Conservation (phyloP, 2,329 filamentous ascomycete species). For the Aspergillus fischeri region DNA sequence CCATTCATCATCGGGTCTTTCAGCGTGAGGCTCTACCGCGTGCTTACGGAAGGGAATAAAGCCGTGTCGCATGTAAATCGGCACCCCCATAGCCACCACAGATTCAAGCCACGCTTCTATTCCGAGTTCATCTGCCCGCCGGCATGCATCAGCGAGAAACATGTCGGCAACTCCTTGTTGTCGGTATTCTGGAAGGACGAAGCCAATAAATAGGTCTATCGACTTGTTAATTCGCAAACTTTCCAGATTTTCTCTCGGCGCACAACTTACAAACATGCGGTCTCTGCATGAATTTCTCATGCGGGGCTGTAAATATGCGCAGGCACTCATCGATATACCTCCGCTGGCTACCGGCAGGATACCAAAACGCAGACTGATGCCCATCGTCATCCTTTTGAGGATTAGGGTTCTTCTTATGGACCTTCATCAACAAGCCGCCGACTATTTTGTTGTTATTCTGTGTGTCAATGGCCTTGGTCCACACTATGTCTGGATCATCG, state of each 20-base stretch:
- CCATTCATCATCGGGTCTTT: background rate
- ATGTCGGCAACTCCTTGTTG: background rate
- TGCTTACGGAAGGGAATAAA: slow-evolving; percentile 1
- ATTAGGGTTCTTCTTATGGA: background rate
- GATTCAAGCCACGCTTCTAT: slow-evolving; percentile 2
- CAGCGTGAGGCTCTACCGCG: background rate
- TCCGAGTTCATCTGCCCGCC: slow-evolving; percentile 1
- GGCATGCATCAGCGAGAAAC: background rate
- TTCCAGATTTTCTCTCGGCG: too few species aligned
- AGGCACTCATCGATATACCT: slow-evolving; percentile 1
- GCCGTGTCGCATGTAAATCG: background rate
- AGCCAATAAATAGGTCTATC: slow-evolving; percentile 1
- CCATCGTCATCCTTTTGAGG: too few species aligned
- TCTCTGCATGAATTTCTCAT: background rate
- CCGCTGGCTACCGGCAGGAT: slow-evolving; percentile 1
- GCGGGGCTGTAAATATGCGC: background rate
- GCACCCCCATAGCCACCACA: background rate
- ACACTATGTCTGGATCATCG: slow-evolving; percentile 2
- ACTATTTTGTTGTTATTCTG: background rate
- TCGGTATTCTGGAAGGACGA: slow-evolving; percentile 1
- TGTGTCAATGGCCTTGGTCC: background rate
- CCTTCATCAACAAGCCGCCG: background rate
- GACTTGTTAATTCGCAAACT: too few species aligned
- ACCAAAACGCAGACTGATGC: background rate
- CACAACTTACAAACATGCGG: background rate